Conservation (phyloP, 257 asterid genomes). For the Echium plantagineum region DNA sequence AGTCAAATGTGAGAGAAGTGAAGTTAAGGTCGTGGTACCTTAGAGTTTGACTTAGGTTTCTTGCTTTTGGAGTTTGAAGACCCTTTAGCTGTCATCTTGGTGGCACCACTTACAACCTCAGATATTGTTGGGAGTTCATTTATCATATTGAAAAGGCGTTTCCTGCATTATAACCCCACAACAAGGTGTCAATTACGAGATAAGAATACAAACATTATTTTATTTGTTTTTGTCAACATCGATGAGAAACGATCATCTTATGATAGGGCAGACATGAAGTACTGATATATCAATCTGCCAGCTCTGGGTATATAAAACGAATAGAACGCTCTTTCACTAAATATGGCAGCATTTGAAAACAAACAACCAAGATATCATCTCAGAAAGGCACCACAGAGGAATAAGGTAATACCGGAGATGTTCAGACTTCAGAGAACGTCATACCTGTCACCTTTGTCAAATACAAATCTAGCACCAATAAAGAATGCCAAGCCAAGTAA, state of each 20-base stretch:
- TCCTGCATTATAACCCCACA: conserved; percentile 10
- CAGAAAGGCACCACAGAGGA: no score
- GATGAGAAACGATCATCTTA: no score
- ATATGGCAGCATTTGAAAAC: background rate
- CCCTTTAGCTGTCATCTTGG: conserved; percentile 32
- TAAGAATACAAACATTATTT: no score
- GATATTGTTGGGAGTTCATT: conserved; percentile 28
- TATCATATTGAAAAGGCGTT: no score
- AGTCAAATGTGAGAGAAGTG: background rate
- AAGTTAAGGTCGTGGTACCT: conserved; percentile 5
- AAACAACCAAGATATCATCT: no score
- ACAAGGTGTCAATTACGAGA: background rate
- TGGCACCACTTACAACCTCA: conserved; percentile 24
- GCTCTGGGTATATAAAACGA: no score
- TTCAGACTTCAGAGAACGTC: background rate
- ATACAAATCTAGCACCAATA: conserved; percentile 68
- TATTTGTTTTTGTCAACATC: no score
- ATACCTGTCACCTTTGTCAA: conserved; percentile 61
- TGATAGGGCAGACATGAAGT: no score
- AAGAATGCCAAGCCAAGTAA: conserved; percentile 63
- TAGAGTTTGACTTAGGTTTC: conserved; percentile 53
- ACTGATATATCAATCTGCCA: no score
- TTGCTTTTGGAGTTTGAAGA: conserved; percentile 44
- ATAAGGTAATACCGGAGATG: no score
- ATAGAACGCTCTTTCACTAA: background rate